Percentiles rank a stretch among this genome's conserved stretches.
phyloP scores from a whole-genome alignment of 805 yeast genomes.

The Sugiyamaella boreocaroliniensis region DNA sequence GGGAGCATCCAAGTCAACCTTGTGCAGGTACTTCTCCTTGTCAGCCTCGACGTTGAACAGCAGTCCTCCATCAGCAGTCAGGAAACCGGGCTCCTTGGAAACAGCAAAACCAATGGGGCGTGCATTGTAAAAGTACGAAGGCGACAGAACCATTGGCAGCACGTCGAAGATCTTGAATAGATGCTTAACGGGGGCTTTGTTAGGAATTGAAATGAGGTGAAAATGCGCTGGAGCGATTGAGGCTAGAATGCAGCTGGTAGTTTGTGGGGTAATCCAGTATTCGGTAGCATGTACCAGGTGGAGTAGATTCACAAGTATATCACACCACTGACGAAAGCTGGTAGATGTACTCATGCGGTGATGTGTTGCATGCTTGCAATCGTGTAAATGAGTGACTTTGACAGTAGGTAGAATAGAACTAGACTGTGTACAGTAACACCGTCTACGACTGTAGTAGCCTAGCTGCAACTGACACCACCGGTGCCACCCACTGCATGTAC shows the following conservation, averaged over 20 bases:
- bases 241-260: neutral
- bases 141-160: slow-evolving; percentile 72
- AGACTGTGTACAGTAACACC: too few species aligned
- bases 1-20: slow-evolving; percentile 41
- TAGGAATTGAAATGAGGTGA: neutral
- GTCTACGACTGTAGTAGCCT: too few species aligned
- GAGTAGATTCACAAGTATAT: too few species aligned
- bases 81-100: slow-evolving; percentile 64
- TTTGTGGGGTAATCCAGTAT: too few species aligned
- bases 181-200: slow-evolving; percentile 44
- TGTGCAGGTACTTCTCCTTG: slow-evolving; percentile 38
- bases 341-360: too few species aligned
- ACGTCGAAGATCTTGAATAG: slow-evolving; percentile 55
- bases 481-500: too few species aligned
- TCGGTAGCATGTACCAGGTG: too few species aligned
- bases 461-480: too few species aligned
- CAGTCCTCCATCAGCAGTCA: slow-evolving; percentile 78
- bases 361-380: too few species aligned
- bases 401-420: too few species aligned
- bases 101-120: slow-evolving; percentile 60
- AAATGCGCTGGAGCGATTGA: neutral
- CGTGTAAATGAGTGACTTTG: too few species aligned
- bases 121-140: slow-evolving; percentile 63
- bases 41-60: slow-evolving; percentile 59
- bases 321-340: too few species aligned